Conservation (phyloP, 306 rosid species). For the Elaeagnus macrophylla region DNA sequence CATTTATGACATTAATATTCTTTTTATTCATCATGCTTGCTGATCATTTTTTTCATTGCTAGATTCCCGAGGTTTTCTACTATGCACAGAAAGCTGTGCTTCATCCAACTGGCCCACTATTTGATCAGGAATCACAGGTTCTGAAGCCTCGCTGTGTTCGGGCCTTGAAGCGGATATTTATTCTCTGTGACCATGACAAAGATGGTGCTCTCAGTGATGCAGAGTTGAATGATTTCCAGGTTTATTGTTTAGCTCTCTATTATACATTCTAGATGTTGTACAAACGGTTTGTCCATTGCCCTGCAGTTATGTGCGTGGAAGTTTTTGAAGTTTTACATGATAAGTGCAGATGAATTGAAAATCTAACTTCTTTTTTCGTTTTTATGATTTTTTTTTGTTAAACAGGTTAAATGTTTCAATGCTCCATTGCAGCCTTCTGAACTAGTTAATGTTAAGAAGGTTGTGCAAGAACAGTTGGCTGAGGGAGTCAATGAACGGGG, state of each 20-base stretch:
- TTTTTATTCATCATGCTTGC: neutral
- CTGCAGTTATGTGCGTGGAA: neutral
- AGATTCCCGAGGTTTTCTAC: conserved; percentile 97
- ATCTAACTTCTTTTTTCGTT: conserved; percentile 2
- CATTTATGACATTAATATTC: conserved; percentile 2
- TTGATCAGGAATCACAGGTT: conserved; percentile 93
- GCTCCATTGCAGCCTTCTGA: conserved; percentile 97
- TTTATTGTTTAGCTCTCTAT: neutral
- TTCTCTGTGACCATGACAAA: conserved; percentile 84
- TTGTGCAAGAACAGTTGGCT: conserved; percentile 76
- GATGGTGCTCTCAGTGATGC: conserved; percentile 77
- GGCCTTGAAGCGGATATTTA: conserved; percentile 90
- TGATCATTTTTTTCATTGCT: conserved; percentile 16
- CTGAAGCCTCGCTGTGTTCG: conserved; percentile 90
- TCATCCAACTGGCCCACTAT: conserved; percentile 93
- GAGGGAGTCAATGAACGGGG: conserved; percentile 99
- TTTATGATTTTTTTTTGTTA: conserved; percentile 11
- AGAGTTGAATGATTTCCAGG: conserved; percentile 59
- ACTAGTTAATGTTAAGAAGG: conserved; percentile 82
- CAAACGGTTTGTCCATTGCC: neutral
- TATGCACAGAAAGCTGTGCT: conserved; percentile 98
- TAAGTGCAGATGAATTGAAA: conserved; percentile 1
- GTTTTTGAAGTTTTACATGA: neutral
- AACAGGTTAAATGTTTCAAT: conserved; percentile 93
- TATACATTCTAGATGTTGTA: neutral